A percentile compares a stretch with the other conserved stretches of the same genome.
These are phyloP conservation scores for Torulaspora maleeae DNA, from an alignment of 805 yeast species.

Conservation along the genomic window DNA sequence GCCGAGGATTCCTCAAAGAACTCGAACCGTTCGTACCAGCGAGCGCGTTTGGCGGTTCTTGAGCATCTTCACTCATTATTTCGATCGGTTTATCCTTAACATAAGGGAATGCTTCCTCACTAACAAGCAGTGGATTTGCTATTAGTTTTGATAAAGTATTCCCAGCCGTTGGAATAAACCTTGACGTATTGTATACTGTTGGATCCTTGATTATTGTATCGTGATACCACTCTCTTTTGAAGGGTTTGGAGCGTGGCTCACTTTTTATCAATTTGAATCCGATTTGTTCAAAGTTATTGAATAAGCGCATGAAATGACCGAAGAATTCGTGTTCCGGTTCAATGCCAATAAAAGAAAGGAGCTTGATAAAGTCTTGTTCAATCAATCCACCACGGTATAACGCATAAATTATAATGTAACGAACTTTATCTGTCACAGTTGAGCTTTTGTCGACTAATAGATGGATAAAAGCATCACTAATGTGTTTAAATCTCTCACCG, in stretches of 20 bases:
- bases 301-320: conserved; percentile 46
- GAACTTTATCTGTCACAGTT: conserved; percentile 60
- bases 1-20: conserved; percentile 65
- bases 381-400: conserved; percentile 78
- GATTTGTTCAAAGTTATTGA: conserved; percentile 52
- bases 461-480: conserved; percentile 58
- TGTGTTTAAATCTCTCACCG: conserved; percentile 54
- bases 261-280: conserved; percentile 54
- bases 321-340: conserved; percentile 38
- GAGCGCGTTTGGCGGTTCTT: conserved; percentile 30
- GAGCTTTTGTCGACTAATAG: conserved; percentile 48
- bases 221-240: conserved; percentile 50
- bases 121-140: conserved; percentile 44
- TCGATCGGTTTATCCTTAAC: conserved; percentile 67
- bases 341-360: conserved; percentile 52
- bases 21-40: conserved; percentile 37
- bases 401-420: conserved; percentile 71
- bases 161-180: conserved; percentile 68
- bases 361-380: conserved; percentile 64
- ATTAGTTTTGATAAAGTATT: conserved; percentile 51
- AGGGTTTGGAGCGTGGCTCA: conserved; percentile 40
- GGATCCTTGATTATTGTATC: conserved; percentile 40
- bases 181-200: conserved; percentile 52
- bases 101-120: conserved; percentile 63
- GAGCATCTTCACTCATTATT: conserved; percentile 37